These are phyloP conservation scores for Malus hybrid DNA, from an alignment of 331 rosid species.

Conservation along the genomic window DNA sequence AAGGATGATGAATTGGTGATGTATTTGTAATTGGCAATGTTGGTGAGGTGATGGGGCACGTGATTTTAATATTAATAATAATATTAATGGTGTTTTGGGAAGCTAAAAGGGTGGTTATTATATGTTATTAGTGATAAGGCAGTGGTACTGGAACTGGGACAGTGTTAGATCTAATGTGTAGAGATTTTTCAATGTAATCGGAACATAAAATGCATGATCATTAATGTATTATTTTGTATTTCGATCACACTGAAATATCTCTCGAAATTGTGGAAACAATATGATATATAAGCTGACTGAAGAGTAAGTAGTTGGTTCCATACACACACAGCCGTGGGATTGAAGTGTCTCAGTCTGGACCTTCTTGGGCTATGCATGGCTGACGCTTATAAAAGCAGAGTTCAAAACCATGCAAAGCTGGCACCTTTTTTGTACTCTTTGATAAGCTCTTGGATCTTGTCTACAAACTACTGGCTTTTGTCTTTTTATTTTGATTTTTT, in stretches of 20 bases:
- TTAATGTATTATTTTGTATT: too few relatives aligned
- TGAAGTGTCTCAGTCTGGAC: background rate
- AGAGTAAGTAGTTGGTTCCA: background rate
- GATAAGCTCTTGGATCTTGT: too few relatives aligned
- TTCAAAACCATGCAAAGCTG: background rate
- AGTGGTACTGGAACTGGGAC: background rate
- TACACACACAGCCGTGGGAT: background rate
- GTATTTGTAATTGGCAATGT: constrained; percentile 12
- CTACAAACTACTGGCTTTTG: too few relatives aligned
- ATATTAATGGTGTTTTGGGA: constrained; percentile 8
- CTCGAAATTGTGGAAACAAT: background rate
- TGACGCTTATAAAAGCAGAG: background rate
- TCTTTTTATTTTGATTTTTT: too few relatives aligned
- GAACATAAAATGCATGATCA: too few relatives aligned
- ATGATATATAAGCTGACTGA: background rate
- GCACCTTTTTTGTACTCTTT: background rate
- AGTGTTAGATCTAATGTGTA: background rate
- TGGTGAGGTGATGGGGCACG: constrained; percentile 60
- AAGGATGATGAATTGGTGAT: constrained; percentile 14
- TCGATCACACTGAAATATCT: accelerated
- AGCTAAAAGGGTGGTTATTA: constrained; percentile 22
- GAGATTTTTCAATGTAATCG: too few relatives aligned
- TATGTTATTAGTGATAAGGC: constrained; percentile 1
- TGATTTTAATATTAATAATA: constrained; percentile 21
- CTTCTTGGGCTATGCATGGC: background rate